A percentile compares a stretch with the other conserved stretches of the same genome.
Evolutionary conservation across 345 rosid genomes (phyloP).

Genomic region (Excoecaria agallocha): DNA sequence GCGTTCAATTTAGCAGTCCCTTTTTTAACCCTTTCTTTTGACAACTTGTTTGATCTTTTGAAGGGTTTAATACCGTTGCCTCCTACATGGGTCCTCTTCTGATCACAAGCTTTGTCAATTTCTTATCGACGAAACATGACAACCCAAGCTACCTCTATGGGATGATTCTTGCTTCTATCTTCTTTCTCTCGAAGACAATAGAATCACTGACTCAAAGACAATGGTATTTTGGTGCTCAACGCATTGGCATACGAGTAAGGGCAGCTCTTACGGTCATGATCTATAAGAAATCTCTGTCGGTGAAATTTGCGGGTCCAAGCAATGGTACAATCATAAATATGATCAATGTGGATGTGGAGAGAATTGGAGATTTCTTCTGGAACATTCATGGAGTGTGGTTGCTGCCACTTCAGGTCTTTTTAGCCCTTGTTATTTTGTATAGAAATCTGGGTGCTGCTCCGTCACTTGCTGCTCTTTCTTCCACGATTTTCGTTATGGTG

Average conservation of each 20-base stretch:
- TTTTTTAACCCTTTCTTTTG: background rate
- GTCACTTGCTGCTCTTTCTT: slow-evolving; percentile 46
- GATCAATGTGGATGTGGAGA: slow-evolving; percentile 63
- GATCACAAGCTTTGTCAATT: slow-evolving; percentile 61
- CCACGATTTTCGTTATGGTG: slow-evolving; percentile 57
- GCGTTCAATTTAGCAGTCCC: background rate
- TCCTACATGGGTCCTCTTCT: slow-evolving; percentile 60
- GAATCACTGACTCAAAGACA: slow-evolving; percentile 62
- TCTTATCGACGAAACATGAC: slow-evolving; percentile 39
- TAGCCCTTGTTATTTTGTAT: slow-evolving; percentile 52
- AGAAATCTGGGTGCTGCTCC: slow-evolving; percentile 63
- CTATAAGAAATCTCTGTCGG: slow-evolving; percentile 52
- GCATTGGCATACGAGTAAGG: slow-evolving; percentile 50
- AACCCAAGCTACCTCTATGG: slow-evolving; percentile 40
- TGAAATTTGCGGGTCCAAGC: slow-evolving; percentile 39
- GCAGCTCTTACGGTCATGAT: slow-evolving; percentile 53
- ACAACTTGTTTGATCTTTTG: background rate
- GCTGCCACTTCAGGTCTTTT: slow-evolving; percentile 56
- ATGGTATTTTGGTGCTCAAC: slow-evolving; percentile 71
- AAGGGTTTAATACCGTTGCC: slow-evolving; percentile 55
- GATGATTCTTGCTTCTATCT: slow-evolving; percentile 46
- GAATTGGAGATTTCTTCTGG: slow-evolving; percentile 62
- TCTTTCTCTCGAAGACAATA: slow-evolving; percentile 57
- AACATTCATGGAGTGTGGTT: slow-evolving; percentile 67
- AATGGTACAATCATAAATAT: slow-evolving; percentile 53